Conservation (phyloP, 768 basidiomycete genomes). For the Pilatotrama ljubarskyi region DNA sequence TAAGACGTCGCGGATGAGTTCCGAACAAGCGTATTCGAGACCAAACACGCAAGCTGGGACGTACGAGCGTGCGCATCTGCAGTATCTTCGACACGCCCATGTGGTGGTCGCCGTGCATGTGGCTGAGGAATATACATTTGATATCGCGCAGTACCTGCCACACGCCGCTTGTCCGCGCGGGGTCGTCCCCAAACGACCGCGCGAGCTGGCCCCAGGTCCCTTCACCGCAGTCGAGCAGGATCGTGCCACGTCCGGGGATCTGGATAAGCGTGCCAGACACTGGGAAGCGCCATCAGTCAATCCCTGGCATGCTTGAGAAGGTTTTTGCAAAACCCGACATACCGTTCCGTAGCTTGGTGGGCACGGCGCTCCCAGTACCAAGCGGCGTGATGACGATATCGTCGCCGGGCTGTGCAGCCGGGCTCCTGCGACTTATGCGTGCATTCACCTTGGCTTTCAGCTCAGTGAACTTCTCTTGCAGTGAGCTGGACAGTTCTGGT, state of each 20-base stretch:
- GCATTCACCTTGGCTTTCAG: constrained; percentile 38
- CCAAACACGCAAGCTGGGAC: constrained; percentile 19
- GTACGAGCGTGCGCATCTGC: constrained; percentile 65
- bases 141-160: constrained; percentile 67
- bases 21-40: neutral
- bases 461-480: constrained; percentile 40
- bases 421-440: neutral
- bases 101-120: constrained; percentile 93
- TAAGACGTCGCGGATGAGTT: neutral
- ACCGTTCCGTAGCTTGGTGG: constrained; percentile 89
- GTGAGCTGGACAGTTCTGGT: constrained; percentile 28
- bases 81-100: constrained; percentile 77
- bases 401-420: constrained; percentile 43
- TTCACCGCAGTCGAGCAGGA: constrained; percentile 90
- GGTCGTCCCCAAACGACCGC: constrained; percentile 67
- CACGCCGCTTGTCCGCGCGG: constrained; percentile 38
- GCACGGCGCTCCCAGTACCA: constrained; percentile 87
- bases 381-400: constrained; percentile 73
- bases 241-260: constrained; percentile 68
- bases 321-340: constrained; percentile 17
- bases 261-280: constrained; percentile 77
- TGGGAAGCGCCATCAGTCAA: constrained; percentile 27
- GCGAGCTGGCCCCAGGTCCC: constrained; percentile 90
- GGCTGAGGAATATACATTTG: constrained; percentile 83
- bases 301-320: neutral